Percentiles rank a stretch among this genome's conserved stretches.
These are phyloP conservation scores for Chlorociboria aeruginascens DNA, from an alignment of 495 filamentous ascomycete genomes.

Conservation along the genomic window DNA sequence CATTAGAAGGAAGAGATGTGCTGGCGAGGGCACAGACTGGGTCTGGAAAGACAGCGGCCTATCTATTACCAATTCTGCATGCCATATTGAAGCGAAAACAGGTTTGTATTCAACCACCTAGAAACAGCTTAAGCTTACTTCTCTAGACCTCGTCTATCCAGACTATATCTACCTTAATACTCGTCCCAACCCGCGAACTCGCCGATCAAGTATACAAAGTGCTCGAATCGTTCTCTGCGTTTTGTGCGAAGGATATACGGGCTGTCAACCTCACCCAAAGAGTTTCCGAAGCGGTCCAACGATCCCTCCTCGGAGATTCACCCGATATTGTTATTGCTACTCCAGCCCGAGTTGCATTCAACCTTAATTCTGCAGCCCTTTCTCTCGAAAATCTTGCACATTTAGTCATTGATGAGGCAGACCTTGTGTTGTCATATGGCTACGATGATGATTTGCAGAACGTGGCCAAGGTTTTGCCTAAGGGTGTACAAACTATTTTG, in stretches of 20 bases:
- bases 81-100: constrained; percentile 65
- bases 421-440: constrained; percentile 87
- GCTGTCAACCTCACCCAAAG: constrained; percentile 78
- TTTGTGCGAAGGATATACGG: constrained; percentile 73
- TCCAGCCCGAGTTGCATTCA: constrained; percentile 60
- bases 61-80: constrained; percentile 81
- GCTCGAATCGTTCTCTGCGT: constrained; percentile 57
- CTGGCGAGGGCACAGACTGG: constrained; percentile 85
- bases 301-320: constrained; percentile 71
- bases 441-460: constrained; percentile 82
- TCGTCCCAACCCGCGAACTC: constrained; percentile 89
- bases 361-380: constrained; percentile 57
- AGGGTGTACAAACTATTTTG: constrained; percentile 78
- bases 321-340: constrained; percentile 88
- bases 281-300: constrained; percentile 73
- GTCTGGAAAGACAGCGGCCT: constrained; percentile 94
- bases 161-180: constrained; percentile 53
- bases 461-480: constrained; percentile 62
- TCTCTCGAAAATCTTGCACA: constrained; percentile 57
- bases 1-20: constrained; percentile 84
- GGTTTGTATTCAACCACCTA: constrained; percentile 28
- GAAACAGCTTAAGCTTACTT: constrained; percentile 3
- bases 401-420: constrained; percentile 90
- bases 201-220: constrained; percentile 78
- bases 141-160: constrained; percentile 12